Evolutionary conservation across 768 basidiomycete species (phyloP), one percentile per base, ranked within the genome.

Genomic region (Fomitopsis serialis): DNA sequence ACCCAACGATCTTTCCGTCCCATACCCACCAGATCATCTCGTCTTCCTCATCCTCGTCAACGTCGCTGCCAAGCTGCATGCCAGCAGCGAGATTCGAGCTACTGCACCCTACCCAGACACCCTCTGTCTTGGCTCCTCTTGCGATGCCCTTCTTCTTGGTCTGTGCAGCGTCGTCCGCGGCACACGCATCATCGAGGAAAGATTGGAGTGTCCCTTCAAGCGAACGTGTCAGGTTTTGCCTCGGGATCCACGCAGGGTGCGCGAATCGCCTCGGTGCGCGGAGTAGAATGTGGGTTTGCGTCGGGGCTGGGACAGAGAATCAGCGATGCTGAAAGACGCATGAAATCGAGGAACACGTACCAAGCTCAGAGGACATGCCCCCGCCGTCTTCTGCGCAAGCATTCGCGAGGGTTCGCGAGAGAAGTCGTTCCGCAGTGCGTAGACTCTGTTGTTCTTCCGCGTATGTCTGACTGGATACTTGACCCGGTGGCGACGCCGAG

Each of bases 11-110:
- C 57, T 72, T 77, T 12, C 77, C 77, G 36, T 78, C 67, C 78
- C 78, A 79, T 37, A 62, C 67, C 77, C 78, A 79, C 78, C 78
- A 79, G 48, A 79, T 77, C 64, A 72, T 59, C 55, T 79, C 78
- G 27, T 76, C 74, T 3, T 71, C 73, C 56, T 77, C 78, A 21
- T 60, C 58, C 34, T 59, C 56, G 2, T 60, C 61, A 2, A 27
- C 45, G 37, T 40, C 48, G 11, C 29, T 27, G 11, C 12, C 10
- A 2, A 34, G 21, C 22, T 40, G 15, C 48, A 45, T 12, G 42
- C 42, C 21, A 8, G 23, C 37, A 27, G 9, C 37, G 17, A n/a
- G 11, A 17, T 42, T 22, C 22, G 21, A 36, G 19, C 24, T 55
- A 50, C 42, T 63, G 58, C 68, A 70, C 13, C 60, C 63, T 24